Conservation (phyloP, 192 early-diverging fungal genomes). For the Diversispora eburnea region DNA sequence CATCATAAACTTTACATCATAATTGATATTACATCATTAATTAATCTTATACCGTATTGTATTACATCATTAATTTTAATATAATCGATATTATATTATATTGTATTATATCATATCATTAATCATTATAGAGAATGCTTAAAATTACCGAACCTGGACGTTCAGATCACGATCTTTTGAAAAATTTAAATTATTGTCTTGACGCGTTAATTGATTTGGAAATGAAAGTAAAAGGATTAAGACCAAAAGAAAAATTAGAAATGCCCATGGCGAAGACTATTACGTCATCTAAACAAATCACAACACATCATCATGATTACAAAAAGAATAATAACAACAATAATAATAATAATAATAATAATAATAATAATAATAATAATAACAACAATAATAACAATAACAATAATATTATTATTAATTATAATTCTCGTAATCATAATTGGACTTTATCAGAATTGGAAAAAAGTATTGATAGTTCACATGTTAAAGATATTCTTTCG, state of each 20-base stretch:
- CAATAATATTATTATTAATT: no score
- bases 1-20: background rate
- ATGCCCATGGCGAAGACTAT: background rate
- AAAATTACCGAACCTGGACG: slow-evolving; percentile 50
- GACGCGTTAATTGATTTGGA: slow-evolving; percentile 49
- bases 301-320: background rate
- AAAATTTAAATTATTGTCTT: slow-evolving; percentile 45
- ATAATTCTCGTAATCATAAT: background rate
- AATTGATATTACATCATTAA: no score
- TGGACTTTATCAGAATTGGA: slow-evolving; percentile 30
- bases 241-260: background rate
- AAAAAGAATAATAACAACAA: no score
- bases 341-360: no score
- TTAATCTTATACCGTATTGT: no score
- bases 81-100: no score
- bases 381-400: no score
- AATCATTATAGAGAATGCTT: slow-evolving; percentile 40
- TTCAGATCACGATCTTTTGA: slow-evolving; percentile 46
- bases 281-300: background rate
- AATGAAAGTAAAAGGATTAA: background rate
- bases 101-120: no score
- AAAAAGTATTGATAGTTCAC: slow-evolving; percentile 39
- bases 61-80: no score
- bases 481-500: slow-evolving; percentile 46
- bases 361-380: no score